phyloP scores from a whole-genome alignment of 2,329 filamentous ascomycete species.

The Hymenoscyphus albidus region DNA sequence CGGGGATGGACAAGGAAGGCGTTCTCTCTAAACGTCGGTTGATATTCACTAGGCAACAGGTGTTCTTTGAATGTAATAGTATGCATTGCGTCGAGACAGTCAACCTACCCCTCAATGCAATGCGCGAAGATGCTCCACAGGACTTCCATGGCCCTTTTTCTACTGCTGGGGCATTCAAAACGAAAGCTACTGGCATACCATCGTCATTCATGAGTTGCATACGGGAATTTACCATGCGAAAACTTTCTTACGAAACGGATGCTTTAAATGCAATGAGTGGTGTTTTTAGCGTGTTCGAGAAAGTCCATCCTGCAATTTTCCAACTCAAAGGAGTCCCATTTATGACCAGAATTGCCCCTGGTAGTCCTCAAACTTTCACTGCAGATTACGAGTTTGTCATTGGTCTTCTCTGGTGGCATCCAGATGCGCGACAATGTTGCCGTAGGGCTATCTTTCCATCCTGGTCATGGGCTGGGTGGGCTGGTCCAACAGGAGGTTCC shows the following conservation, averaged over 20 bases:
- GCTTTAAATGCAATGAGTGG: not conserved
- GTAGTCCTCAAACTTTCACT: not conserved
- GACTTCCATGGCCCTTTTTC: not conserved
- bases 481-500: not conserved
- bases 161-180: not conserved
- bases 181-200: not conserved
- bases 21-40: slow-evolving; percentile 30
- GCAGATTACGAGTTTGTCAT: not conserved
- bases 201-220: not conserved
- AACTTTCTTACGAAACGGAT: not conserved
- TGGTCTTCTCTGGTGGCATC: not conserved
- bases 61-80: slow-evolving; percentile 26
- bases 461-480: not conserved
- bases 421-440: not conserved
- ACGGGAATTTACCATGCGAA: not conserved
- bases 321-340: not conserved
- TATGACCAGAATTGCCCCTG: not conserved
- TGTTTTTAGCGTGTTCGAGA: not conserved
- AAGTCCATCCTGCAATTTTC: not conserved
- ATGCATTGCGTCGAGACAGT: not conserved
- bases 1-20: slow-evolving; percentile 38
- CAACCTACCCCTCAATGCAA: not conserved
- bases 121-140: not conserved
- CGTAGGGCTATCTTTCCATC: not conserved
- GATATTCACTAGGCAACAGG: slow-evolving; percentile 32